Conservation (phyloP, 768 basidiomycete genomes). For the Tylopilus vinaceipallidus region DNA sequence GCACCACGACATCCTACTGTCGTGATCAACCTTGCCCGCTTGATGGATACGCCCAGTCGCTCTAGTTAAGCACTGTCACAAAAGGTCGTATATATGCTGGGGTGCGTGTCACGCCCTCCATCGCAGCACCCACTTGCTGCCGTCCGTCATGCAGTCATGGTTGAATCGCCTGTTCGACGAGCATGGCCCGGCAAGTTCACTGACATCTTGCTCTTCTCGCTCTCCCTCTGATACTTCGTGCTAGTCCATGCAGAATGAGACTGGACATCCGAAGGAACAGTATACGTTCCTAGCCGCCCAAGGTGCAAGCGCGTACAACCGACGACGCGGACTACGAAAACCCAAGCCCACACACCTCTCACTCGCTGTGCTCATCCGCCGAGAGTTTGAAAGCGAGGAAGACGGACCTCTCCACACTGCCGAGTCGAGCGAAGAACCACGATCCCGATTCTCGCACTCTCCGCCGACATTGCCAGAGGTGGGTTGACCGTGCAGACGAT, state of each 20-base stretch:
- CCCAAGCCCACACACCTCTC: slow-evolving; percentile 1
- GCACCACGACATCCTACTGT: neutral
- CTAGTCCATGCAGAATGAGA: neutral
- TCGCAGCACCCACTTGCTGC: too few relatives aligned
- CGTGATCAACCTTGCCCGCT: neutral
- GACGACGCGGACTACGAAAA: slow-evolving; percentile 15
- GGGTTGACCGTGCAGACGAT: neutral
- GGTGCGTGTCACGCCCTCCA: neutral
- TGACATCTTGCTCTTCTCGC: neutral
- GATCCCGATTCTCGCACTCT: slow-evolving; percentile 23
- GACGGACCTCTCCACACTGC: neutral
- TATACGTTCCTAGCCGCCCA: slow-evolving; percentile 15
- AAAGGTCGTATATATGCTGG: neutral
- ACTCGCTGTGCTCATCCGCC: slow-evolving; percentile 6
- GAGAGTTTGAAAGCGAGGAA: neutral
- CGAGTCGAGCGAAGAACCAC: slow-evolving; percentile 17
- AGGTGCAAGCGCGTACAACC: slow-evolving; percentile 18
- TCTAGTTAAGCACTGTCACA: neutral
- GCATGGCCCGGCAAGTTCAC: slow-evolving; percentile 12
- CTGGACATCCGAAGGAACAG: slow-evolving; percentile 9
- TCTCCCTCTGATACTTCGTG: neutral
- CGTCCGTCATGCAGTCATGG: slow-evolving; percentile 4
- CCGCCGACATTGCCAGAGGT: slow-evolving; percentile 13
- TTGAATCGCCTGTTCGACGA: neutral
- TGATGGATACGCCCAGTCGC: neutral